Conservation (phyloP, 2,329 filamentous ascomycete genomes). For the Mycogone perniciosa region DNA sequence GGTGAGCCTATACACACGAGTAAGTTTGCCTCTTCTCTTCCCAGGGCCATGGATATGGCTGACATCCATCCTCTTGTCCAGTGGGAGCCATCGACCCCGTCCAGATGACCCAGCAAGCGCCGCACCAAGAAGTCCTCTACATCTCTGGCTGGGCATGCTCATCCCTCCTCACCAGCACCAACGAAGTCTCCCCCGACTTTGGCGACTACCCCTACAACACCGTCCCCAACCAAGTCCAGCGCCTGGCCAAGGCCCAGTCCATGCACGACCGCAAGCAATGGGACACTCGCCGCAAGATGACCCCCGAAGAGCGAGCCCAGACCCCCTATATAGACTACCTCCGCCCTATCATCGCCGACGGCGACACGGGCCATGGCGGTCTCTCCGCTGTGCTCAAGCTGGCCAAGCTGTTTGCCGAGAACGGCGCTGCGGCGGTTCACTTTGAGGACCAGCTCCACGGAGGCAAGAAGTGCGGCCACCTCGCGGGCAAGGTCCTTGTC, state of each 20-base stretch:
- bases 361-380: constrained; percentile 92
- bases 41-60: not conserved
- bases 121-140: constrained; percentile 93
- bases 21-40: constrained; percentile 35
- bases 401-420: constrained; percentile 95
- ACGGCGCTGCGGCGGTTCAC: constrained; percentile 91
- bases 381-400: constrained; percentile 90
- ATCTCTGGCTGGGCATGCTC: constrained; percentile 98
- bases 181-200: constrained; percentile 96
- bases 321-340: constrained; percentile 89
- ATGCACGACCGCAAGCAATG: constrained; percentile 96
- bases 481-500: constrained; percentile 93
- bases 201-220: constrained; percentile 99
- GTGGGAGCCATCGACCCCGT: constrained; percentile 98
- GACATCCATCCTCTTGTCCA: constrained; percentile 26
- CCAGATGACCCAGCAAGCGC: constrained; percentile 97
- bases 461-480: constrained; percentile 95
- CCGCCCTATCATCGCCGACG: constrained; percentile 90
- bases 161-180: constrained; percentile 83
- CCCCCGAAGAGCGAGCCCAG: constrained; percentile 60
- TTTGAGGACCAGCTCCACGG: constrained; percentile 98
- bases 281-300: constrained; percentile 76
- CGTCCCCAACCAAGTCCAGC: constrained; percentile 94
- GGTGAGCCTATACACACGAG: constrained; percentile 91
- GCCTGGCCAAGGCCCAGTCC: constrained; percentile 91